These are phyloP conservation scores for Eragrostis curvula DNA, from an alignment of 176 grass and related monocot species.

Conservation along the genomic window DNA sequence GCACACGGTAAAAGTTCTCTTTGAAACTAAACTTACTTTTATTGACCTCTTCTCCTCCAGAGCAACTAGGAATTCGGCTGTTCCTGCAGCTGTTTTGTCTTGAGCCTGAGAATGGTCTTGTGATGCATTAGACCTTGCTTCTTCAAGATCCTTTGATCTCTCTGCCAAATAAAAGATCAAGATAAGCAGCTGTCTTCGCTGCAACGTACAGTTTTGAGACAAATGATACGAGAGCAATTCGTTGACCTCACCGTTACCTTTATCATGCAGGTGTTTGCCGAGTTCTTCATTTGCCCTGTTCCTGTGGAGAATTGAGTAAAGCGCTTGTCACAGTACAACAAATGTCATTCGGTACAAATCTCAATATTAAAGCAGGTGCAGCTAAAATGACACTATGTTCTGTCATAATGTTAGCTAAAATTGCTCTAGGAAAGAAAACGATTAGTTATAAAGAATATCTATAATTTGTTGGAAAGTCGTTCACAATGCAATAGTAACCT, in stretches of 20 bases:
- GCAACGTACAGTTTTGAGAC: not conserved
- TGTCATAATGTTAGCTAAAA: no score
- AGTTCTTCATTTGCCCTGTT: constrained; percentile 31
- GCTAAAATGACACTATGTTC: no score
- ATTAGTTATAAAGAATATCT: no score
- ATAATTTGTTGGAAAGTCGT: no score
- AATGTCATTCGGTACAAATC: no score
- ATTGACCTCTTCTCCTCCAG: constrained; percentile 79
- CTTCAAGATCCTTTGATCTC: constrained; percentile 44
- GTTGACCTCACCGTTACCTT: constrained; percentile 33
- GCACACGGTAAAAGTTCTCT: no score
- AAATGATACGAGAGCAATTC: no score
- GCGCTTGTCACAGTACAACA: not conserved
- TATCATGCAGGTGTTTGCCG: constrained; percentile 22
- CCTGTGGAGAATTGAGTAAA: constrained; percentile 31
- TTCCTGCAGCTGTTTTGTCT: constrained; percentile 67
- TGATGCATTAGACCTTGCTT: constrained; percentile 27
- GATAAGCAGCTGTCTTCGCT: not conserved
- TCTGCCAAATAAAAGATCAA: constrained; percentile 45
- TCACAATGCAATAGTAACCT: no score
- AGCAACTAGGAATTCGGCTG: constrained; percentile 68
- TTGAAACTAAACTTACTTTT: constrained; percentile 49
- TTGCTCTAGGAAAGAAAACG: no score
- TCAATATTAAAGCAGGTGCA: no score
- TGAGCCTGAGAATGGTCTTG: not conserved